Evolutionary conservation across 148 eudicot species (phyloP), one percentile per base, ranked within the genome.

Genomic region (Chenopodium suecicum): DNA sequence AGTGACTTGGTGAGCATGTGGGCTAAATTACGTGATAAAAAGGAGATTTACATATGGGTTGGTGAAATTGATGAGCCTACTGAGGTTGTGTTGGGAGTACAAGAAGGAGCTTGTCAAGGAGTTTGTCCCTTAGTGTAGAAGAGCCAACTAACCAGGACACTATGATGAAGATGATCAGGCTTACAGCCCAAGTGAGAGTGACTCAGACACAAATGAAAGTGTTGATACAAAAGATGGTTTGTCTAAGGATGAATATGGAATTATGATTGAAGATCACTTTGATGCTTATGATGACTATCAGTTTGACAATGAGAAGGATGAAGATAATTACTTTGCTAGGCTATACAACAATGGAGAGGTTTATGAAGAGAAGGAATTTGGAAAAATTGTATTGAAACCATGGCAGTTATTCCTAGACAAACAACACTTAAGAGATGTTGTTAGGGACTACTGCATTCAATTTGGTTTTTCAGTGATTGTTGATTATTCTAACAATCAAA

Each of bases 271-370:
- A 6, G 76, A 47, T 11, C 8, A n/a, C 1, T 73, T 8, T 23
- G 19, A 73, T 8, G 60, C 32, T 23, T 46, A 47, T 47, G 60
- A 4, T 2, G 29, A 27, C 1, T 20, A 58, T 2, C 16, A 22
- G 17, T 73, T 12, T 23, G 31, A 25, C 9, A 32, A n/a, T 10
- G 34, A 7, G 2, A 17, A 11, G 7, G 76, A 47, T 66, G 32
- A 66, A 0, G 2, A 25, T 0, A 50, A 73, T 12, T 47, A 73
- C 1, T 47, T 73, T 23, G 34, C 27, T 12, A n/a, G 4, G 0
- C n/a, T 73, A 2, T 73, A 73, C 17, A 73, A 32, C 4, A 79
- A 70, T 79, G 82, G 76, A 4, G 56, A 54, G 25, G 0, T 79
- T 7, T 79, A 32, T 23, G 48, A 12, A 0, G 32, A 79, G 7